Conservation (phyloP, 768 basidiomycete genomes). For the Coprinopsis strossmayeri region DNA sequence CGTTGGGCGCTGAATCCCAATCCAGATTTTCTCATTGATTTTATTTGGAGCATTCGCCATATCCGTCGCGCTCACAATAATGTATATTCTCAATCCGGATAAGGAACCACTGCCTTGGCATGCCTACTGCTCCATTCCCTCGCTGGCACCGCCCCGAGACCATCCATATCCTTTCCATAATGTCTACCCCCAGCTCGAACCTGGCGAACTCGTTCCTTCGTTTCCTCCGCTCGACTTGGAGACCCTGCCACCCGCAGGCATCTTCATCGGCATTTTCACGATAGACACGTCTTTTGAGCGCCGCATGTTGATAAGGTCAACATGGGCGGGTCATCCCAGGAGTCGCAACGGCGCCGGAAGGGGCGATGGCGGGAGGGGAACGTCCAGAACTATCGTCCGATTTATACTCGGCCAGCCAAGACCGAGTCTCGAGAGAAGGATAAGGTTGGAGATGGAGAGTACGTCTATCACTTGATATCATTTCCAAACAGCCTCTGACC, state of each 20-base stretch:
- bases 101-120: constrained; percentile 94
- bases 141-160: constrained; percentile 33
- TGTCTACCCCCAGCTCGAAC: constrained; percentile 33
- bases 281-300: constrained; percentile 81
- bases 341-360: constrained; percentile 68
- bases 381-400: constrained; percentile 78
- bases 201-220: constrained; percentile 24
- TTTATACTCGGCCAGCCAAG: constrained; percentile 87
- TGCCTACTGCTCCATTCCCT: constrained; percentile 78
- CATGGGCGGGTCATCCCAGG: constrained; percentile 80
- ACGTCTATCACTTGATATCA: constrained; percentile 24
- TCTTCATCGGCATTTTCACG: constrained; percentile 88
- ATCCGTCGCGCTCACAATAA: constrained; percentile 79
- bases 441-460: constrained; percentile 91
- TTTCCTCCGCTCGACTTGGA: constrained; percentile 78
- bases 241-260: constrained; percentile 69
- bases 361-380: constrained; percentile 66
- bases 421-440: constrained; percentile 69
- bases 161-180: constrained; percentile 26
- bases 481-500: constrained; percentile 10
- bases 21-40: constrained; percentile 33
- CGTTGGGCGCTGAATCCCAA: constrained; percentile 6
- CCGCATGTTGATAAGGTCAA: constrained; percentile 79
- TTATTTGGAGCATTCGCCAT: constrained; percentile 77
- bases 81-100: constrained; percentile 93